Base-by-base conservation (phyloP, 2,329 filamentous ascomycete species). In the Fusarium poae region DNA sequence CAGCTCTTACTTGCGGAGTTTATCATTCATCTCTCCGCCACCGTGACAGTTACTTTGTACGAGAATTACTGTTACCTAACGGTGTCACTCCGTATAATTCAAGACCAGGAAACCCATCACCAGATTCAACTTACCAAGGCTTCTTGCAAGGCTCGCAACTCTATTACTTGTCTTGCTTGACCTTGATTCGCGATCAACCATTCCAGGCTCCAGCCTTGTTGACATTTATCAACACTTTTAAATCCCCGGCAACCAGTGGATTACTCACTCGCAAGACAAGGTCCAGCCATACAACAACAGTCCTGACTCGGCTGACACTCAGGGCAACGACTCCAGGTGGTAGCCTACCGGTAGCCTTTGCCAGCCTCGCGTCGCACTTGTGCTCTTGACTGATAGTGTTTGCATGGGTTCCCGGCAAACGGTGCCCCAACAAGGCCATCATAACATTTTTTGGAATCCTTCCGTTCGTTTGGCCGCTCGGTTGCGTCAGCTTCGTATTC, bases 401-500 rank as follows among this genome's bases (percentile, higher is more conserved):
- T 70, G 55, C 56, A 68, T 66, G 62, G 57, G 29, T 68, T 57
- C 32, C 46, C 52, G 48, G 37, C 57, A 66, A 60, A 65, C 46
- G 45, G 64, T 27, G 64, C 56, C 60, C 56, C 55, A 50, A 66
- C 55, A 50, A 66, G 48, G 37, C 49, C 11, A 50, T 69, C 16
- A 35, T 49, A 48, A 54, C 63, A 25, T 25, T 27, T 46, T 42
- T 18, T 23, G 12, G 27, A 34, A 72, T 50, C 71, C 61, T 61
- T 52, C 55, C 54, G 49, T 54, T 39, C 51, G 55, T 40, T 34
- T 55, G 59, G 59, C 59, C 59, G 68, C 50, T 52, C 50, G 30
- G 70, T 72, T 73, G 71, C 66, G 67, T 69, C 66, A 72, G 68
- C 72, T 59, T 74, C 72, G 72, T 74, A 73, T 74, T 73, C 57